Evolutionary conservation across 1,139 yeast genomes (phyloP).

Genomic region (Spathaspora sp.): DNA sequence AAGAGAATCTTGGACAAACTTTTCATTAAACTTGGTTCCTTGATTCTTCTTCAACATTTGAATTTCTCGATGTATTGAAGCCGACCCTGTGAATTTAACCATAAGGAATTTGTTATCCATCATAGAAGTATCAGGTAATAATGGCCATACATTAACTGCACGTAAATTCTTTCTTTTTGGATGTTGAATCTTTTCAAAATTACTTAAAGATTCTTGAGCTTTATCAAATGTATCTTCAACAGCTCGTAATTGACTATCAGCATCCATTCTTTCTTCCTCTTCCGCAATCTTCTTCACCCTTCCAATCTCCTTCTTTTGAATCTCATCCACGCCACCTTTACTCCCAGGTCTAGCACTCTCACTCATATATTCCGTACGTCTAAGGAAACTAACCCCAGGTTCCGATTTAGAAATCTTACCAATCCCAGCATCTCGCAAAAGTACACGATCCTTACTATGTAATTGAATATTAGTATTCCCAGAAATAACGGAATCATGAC

Average conservation of each 20-base stretch:
- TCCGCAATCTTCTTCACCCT: slow-evolving; percentile 17
- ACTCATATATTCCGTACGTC: slow-evolving; percentile 91
- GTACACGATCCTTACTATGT: slow-evolving; percentile 73
- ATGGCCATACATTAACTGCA: slow-evolving; percentile 77
- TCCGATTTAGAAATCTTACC: slow-evolving; percentile 49
- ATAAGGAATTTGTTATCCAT: slow-evolving; percentile 75
- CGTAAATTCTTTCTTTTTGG: slow-evolving; percentile 73
- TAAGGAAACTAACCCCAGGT: slow-evolving; percentile 76
- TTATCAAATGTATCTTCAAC: slow-evolving; percentile 78
- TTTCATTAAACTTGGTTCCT: slow-evolving; percentile 36
- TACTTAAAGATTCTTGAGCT: slow-evolving; percentile 47
- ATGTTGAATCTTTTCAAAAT: slow-evolving; percentile 56
- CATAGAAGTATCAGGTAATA: slow-evolving; percentile 87
- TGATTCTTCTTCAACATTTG: slow-evolving; percentile 36
- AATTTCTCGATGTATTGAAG: slow-evolving; percentile 52
- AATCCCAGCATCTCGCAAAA: slow-evolving; percentile 77
- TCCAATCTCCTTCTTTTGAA: slow-evolving; percentile 14
- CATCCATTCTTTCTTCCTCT: slow-evolving; percentile 42
- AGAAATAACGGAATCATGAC: slow-evolving; percentile 49
- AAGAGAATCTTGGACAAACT: slow-evolving; percentile 44
- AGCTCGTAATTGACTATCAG: slow-evolving; percentile 60
- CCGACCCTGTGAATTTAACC: slow-evolving; percentile 78
- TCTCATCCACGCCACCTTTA: slow-evolving; percentile 15
- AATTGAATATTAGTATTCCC: slow-evolving; percentile 38
- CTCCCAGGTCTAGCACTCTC: slow-evolving; percentile 42